Conservation (phyloP, 2,329 filamentous ascomycete species). For the Zymoseptoria passerinii region DNA sequence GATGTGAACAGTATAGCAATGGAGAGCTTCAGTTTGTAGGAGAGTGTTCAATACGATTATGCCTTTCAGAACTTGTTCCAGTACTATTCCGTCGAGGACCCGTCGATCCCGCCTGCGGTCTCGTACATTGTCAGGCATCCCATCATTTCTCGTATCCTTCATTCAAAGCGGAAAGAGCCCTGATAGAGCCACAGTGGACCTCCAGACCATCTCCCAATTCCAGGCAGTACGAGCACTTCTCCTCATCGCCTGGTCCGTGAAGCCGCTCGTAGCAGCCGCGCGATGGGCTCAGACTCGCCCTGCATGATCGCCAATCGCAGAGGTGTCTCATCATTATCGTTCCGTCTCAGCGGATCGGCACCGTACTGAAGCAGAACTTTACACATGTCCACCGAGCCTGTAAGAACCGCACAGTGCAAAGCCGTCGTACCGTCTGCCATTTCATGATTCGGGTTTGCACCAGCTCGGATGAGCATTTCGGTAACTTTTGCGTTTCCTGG, state of each 20-base stretch:
- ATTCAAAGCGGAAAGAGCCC: too few relatives aligned
- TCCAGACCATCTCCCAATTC: too few relatives aligned
- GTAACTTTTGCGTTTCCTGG: conserved; percentile 19
- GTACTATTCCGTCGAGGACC: too few relatives aligned
- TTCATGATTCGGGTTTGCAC: conserved; percentile 21
- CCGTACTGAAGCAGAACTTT: conserved; percentile 20
- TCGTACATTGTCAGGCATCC: too few relatives aligned
- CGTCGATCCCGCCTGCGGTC: too few relatives aligned
- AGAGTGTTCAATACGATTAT: too few relatives aligned
- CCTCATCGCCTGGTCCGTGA: not conserved
- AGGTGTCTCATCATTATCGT: conserved; percentile 23
- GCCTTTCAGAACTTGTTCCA: too few relatives aligned
- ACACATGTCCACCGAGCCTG: conserved; percentile 18
- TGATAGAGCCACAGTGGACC: too few relatives aligned
- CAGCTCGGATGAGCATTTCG: conserved; percentile 21
- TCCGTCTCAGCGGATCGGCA: conserved; percentile 20
- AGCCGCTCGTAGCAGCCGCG: conserved; percentile 9
- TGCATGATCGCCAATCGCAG: conserved; percentile 18
- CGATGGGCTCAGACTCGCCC: conserved; percentile 10
- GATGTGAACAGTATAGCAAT: too few relatives aligned
- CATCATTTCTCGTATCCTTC: too few relatives aligned
- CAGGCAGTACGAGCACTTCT: not conserved
- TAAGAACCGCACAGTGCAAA: conserved; percentile 25
- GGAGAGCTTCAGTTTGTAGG: too few relatives aligned
- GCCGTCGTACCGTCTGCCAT: conserved; percentile 25